Percentiles rank a stretch among this genome's conserved stretches.
phyloP scores from a whole-genome alignment of 169 alveolate species.

The Plasmodium knowlesi region DNA sequence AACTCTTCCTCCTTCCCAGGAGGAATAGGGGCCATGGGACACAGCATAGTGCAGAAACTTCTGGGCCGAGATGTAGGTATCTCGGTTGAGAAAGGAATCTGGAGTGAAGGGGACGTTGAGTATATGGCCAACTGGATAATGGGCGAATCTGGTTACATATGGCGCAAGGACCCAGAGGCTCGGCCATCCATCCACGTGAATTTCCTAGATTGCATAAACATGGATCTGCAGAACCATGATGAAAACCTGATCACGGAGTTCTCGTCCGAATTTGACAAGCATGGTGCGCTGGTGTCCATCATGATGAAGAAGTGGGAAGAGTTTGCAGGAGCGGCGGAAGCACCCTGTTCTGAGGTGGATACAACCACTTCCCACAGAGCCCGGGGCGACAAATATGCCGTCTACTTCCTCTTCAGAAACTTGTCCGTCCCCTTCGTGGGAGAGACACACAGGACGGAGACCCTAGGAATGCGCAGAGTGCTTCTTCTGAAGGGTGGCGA shows the following conservation, averaged over 20 bases:
- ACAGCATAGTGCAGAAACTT: conserved; percentile 27
- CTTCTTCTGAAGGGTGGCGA: conserved; percentile 12
- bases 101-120: not conserved
- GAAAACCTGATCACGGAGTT: conserved; percentile 18
- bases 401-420: conserved; percentile 60
- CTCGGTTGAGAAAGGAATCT: not conserved
- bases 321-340: not conserved
- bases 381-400: not conserved
- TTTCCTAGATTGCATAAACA: conserved; percentile 19
- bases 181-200: not conserved
- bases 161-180: not conserved
- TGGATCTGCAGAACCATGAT: conserved; percentile 30
- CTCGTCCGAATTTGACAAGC: conserved; percentile 5
- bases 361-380: too few relatives aligned
- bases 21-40: not conserved
- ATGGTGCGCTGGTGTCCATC: conserved; percentile 31
- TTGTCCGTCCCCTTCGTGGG: conserved; percentile 58
- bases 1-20: not conserved
- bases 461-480: conserved; percentile 9
- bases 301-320: not conserved
- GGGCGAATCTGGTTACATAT: conserved; percentile 27
- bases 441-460: conserved; percentile 27
- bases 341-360: too few relatives aligned
- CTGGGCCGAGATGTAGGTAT: conserved; percentile 1
- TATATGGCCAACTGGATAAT: not conserved